Evolutionary conservation across 208 protist species (phyloP).

Genomic region (Crithidia acanthocephali): DNA sequence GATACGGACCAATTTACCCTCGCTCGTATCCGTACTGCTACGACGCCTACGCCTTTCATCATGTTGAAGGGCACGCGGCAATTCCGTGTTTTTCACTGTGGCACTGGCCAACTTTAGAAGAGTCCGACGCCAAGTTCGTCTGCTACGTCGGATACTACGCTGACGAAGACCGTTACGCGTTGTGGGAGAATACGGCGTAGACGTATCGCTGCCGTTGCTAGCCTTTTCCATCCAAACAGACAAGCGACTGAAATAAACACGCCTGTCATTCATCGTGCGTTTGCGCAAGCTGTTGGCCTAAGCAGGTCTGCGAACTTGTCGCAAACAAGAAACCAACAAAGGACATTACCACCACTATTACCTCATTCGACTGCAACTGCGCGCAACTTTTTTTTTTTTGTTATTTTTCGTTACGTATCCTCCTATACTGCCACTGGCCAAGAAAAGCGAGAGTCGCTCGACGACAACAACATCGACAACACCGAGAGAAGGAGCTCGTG

Average conservation of each 20-base stretch:
- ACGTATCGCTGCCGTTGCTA: not conserved
- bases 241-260: not conserved
- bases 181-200: constrained; percentile 37
- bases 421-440: too few species aligned
- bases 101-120: constrained; percentile 67
- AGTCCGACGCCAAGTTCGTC: constrained; percentile 57
- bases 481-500: too few species aligned
- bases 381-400: constrained; percentile 11
- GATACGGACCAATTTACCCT: constrained; percentile 86
- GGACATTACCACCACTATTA: too few species aligned
- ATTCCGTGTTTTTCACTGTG: constrained; percentile 67
- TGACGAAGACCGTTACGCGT: constrained; percentile 42
- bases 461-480: too few species aligned
- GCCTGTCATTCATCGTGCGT: not conserved
- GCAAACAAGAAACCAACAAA: too few species aligned
- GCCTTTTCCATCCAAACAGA: too few species aligned
- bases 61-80: constrained; percentile 40
- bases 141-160: constrained; percentile 65
- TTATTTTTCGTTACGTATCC: not conserved
- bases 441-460: too few species aligned
- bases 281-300: not conserved
- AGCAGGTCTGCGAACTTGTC: too few species aligned
- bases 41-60: constrained; percentile 80
- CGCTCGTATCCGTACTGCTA: constrained; percentile 79
- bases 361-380: not conserved